Evolutionary conservation across 495 filamentous ascomycete genomes (phyloP).

Genomic region (Penicillium nucicola): DNA sequence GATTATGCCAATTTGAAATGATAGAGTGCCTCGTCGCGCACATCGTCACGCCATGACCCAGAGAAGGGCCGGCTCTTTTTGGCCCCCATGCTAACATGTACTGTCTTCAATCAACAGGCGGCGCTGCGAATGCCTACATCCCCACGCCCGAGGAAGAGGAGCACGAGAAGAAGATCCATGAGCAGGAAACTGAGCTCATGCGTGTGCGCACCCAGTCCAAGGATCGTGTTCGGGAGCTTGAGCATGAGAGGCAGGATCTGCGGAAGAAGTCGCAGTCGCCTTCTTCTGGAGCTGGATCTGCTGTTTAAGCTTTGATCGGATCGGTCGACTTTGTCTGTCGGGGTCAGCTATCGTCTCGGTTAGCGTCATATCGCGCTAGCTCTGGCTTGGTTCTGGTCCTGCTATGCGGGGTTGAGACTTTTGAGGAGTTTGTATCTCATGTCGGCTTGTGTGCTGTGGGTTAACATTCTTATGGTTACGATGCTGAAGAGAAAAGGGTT

Average conservation of each 20-base stretch:
- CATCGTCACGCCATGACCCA: too few species aligned
- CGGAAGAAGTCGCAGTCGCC: conserved; percentile 21
- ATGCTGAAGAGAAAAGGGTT: neutral
- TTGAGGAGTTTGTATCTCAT: neutral
- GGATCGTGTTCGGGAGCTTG: conserved; percentile 38
- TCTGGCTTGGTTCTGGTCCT: too few species aligned
- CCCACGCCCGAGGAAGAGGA: conserved; percentile 39
- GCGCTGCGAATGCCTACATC: conserved; percentile 43
- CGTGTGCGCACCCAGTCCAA: conserved; percentile 33
- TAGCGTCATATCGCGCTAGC: too few species aligned
- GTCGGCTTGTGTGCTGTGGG: neutral
- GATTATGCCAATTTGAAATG: neutral
- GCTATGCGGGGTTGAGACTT: too few species aligned
- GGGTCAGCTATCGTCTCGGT: too few species aligned
- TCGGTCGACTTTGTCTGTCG: too few species aligned
- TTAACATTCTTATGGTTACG: neutral
- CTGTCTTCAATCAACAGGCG: conserved; percentile 23
- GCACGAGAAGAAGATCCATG: conserved; percentile 19
- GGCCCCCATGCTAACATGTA: neutral
- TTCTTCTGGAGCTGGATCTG: too few species aligned
- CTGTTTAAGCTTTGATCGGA: neutral
- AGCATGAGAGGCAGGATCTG: conserved; percentile 25
- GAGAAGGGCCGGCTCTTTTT: neutral
- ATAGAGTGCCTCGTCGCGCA: too few species aligned
- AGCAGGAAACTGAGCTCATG: conserved; percentile 37